Evolutionary conservation across 1,139 yeast genomes (phyloP).

Genomic region (Kurtzmaniella quercitrusa): DNA sequence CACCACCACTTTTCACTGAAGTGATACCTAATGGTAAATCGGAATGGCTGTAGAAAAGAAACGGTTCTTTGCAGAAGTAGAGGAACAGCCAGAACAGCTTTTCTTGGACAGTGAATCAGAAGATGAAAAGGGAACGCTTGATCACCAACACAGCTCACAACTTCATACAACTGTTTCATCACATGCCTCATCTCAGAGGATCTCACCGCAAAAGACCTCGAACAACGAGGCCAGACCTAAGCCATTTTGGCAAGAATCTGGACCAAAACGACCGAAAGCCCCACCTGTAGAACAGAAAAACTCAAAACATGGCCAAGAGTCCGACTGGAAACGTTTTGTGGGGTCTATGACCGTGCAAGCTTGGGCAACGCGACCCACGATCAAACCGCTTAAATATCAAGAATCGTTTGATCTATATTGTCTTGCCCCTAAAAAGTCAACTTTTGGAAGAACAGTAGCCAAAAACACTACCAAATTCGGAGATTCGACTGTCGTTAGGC

Average conservation of each 20-base stretch:
- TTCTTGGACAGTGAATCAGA: conserved; percentile 5
- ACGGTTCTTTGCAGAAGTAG: conserved; percentile 6
- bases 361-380: conserved; percentile 80
- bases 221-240: background rate
- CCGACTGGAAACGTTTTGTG: conserved; percentile 39
- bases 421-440: conserved; percentile 25
- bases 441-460: conserved; percentile 14
- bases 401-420: conserved; percentile 41
- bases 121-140: background rate
- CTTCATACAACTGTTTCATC: background rate
- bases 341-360: conserved; percentile 74
- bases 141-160: background rate
- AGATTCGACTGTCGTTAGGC: conserved; percentile 29
- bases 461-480: conserved; percentile 13
- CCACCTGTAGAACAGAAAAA: conserved; percentile 8
- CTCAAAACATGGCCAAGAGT: conserved; percentile 6
- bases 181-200: too few relatives aligned
- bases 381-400: conserved; percentile 46
- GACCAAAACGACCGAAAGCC: background rate
- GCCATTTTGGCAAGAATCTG: background rate
- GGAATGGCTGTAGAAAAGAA: conserved; percentile 8
- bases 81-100: background rate
- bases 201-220: background rate
- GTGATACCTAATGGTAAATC: background rate
- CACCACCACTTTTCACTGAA: background rate